Evolutionary conservation across 2,329 filamentous ascomycete species (phyloP), one percentile per base, ranked within the genome.

Genomic region (Microcera coccophila): DNA sequence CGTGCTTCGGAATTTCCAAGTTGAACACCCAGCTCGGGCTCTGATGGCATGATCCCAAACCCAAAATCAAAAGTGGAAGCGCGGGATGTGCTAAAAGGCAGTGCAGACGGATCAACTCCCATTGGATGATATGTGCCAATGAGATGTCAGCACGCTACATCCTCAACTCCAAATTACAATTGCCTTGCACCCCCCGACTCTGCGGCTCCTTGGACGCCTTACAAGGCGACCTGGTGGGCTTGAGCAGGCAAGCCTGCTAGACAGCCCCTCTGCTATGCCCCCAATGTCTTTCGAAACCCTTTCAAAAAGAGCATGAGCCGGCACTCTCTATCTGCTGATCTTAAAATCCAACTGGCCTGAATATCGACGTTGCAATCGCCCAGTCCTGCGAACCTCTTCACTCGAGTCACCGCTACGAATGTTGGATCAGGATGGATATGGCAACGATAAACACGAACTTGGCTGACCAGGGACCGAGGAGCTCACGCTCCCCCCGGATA

Each of bases 401-500:
- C 26, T 29, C 22, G 22, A 26, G n/a, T n/a, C n/a, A n/a, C n/a
- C n/a, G n/a, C n/a, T 15, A 15, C 28, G 37, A 36, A 38, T 41
- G 38, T 11, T 21, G 8, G 22, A 21, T 4, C 3, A 45, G 41
- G 42, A 39, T 16, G 32, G 33, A 31, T 18, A 24, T 33, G 29
- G 36, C 35, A 39, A 21, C 39, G 16, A 44, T 45, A 2, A 36
- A 39, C 20, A 28, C 39, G 15, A 51, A 38, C 21, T 49, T 42
- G 20, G 14, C 19, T 26, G 45, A 43, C 10, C 17, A 22, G 9
- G 11, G 18, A 8, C 48, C 47, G n/a, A 48, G 34, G 34, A 32
- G 41, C 24, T 54, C 32, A 14, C 55, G 51, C 16, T 57, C 55
- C 19, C 37, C 44, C 21, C 55, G 55, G 33, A 57, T 58, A 26